Conservation (phyloP, 2,329 filamentous ascomycete genomes). For the Cercospora zeina region DNA sequence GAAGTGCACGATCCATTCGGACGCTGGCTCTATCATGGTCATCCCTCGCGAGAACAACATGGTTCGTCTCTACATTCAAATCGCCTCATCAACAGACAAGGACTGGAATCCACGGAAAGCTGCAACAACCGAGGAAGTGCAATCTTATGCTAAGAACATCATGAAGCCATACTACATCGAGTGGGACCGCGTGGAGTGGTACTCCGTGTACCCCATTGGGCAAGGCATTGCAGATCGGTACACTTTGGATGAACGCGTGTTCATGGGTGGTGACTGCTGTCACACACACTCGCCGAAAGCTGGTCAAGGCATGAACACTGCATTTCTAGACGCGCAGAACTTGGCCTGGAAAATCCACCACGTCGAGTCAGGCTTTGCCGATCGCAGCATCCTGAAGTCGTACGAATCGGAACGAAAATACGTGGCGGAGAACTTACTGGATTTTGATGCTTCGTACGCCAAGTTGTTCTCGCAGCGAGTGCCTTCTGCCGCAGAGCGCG, state of each 20-base stretch:
- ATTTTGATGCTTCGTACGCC: slow-evolving; percentile 87
- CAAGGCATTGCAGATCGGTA: slow-evolving; percentile 66
- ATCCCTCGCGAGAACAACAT: slow-evolving; percentile 58
- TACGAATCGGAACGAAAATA: slow-evolving; percentile 85
- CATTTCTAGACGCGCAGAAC: slow-evolving; percentile 70
- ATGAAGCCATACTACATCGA: slow-evolving; percentile 61
- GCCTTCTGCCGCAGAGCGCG: slow-evolving; percentile 71
- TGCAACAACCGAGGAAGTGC: slow-evolving; percentile 60
- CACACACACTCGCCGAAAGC: slow-evolving; percentile 65
- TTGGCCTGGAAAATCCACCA: slow-evolving; percentile 95
- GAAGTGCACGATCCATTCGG: slow-evolving; percentile 68
- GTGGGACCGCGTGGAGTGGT: slow-evolving; percentile 67
- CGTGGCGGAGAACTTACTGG: slow-evolving; percentile 78
- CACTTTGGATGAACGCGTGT: slow-evolving; percentile 64
- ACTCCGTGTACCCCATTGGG: slow-evolving; percentile 65
- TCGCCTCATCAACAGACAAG: slow-evolving; percentile 61
- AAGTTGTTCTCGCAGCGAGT: slow-evolving; percentile 82
- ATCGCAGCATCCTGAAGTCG: slow-evolving; percentile 72
- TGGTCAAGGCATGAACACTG: slow-evolving; percentile 64
- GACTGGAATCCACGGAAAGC: slow-evolving; percentile 64
- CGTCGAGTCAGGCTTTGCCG: slow-evolving; percentile 79
- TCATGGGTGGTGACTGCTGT: slow-evolving; percentile 66
- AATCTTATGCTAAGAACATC: slow-evolving; percentile 59
- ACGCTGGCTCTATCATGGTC: slow-evolving; percentile 64
- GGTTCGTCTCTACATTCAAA: slow-evolving; percentile 59